Evolutionary conservation across 106 monocot species (phyloP).

Genomic region (Gastrodia elata): DNA sequence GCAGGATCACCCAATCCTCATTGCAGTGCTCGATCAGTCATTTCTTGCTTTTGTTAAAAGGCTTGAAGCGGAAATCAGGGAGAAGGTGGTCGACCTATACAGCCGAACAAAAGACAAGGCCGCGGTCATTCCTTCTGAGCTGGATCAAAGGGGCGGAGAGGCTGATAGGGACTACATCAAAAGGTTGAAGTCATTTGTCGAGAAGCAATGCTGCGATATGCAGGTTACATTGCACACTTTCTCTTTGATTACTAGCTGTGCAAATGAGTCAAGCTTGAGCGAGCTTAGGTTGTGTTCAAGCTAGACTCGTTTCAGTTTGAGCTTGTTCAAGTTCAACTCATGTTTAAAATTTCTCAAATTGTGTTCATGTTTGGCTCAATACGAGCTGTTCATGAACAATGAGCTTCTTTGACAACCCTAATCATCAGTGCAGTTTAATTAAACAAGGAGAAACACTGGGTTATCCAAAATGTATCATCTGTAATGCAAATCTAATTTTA

Average conservation of each 20-base stretch:
- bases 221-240: constrained; percentile 39
- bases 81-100: constrained; percentile 55
- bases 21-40: constrained; percentile 46
- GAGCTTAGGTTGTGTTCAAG: no score
- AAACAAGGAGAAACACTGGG: no score
- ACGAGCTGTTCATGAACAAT: no score
- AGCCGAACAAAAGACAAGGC: constrained; percentile 60
- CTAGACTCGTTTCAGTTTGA: no score
- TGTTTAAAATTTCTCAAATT: no score
- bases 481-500: no score
- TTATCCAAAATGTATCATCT: no score
- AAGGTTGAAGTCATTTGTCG: constrained; percentile 68
- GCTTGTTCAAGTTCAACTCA: no score
- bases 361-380: no score
- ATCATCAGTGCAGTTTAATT: no score
- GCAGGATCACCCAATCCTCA: constrained; percentile 57
- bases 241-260: neutral
- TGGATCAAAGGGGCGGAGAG: constrained; percentile 82
- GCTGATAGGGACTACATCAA: constrained; percentile 63
- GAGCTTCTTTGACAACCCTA: no score
- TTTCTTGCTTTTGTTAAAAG: constrained; percentile 50
- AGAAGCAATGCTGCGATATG: constrained; percentile 90
- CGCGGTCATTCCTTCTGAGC: constrained; percentile 54
- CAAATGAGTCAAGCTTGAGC: no score
- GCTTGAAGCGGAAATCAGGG: constrained; percentile 68